Conservation (phyloP, 768 basidiomycete genomes). For the Mycena olivaceomarginata region DNA sequence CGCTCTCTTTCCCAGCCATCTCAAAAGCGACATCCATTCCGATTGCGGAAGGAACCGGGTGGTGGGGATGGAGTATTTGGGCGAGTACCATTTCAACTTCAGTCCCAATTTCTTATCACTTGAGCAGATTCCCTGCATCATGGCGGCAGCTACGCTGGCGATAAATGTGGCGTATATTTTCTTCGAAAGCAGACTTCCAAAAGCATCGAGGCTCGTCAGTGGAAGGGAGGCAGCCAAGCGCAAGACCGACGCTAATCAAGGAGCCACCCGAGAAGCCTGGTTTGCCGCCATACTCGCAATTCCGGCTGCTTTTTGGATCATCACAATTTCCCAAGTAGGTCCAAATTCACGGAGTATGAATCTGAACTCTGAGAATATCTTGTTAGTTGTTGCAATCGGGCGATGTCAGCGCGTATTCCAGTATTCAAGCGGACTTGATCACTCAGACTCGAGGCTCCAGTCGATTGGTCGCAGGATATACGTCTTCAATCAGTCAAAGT, state of each 20-base stretch:
- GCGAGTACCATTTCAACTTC: background rate
- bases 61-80: constrained; percentile 34
- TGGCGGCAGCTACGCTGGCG: constrained; percentile 9
- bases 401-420: constrained; percentile 18
- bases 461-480: constrained; percentile 26
- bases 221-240: background rate
- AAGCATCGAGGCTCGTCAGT: constrained; percentile 7
- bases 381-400: constrained; percentile 27
- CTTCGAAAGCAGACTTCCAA: constrained; percentile 26
- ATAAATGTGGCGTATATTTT: constrained; percentile 23
- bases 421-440: constrained; percentile 20
- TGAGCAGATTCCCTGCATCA: constrained; percentile 20
- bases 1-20: constrained; percentile 3
- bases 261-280: background rate
- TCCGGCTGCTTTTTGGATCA: constrained; percentile 32
- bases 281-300: constrained; percentile 3
- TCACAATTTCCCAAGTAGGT: constrained; percentile 24
- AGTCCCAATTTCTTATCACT: background rate
- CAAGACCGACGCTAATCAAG: background rate
- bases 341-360: background rate
- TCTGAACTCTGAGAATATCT: background rate
- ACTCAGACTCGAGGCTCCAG: constrained; percentile 29
- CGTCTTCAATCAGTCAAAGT: constrained; percentile 31
- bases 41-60: constrained; percentile 28
- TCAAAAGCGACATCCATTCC: constrained; percentile 30